Evolutionary conservation across 1,284 basidiomycete species (phyloP).

Genomic region (Kwoniella shivajii): DNA sequence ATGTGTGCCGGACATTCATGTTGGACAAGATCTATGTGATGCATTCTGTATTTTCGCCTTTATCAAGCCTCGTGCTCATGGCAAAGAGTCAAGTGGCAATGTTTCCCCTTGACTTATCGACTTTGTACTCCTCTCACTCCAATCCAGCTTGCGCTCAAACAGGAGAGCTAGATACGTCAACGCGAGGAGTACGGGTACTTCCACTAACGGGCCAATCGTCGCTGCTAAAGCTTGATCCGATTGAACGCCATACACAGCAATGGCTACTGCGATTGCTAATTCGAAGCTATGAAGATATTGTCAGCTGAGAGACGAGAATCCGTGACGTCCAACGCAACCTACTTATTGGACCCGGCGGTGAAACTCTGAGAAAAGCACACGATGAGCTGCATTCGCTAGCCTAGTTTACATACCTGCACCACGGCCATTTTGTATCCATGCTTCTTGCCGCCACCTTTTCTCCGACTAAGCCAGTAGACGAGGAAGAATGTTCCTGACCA

Average conservation of each 20-base stretch:
- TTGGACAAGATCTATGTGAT: too few relatives aligned
- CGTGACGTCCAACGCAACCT: slow-evolving; percentile 36
- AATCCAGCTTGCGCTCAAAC: slow-evolving; percentile 58
- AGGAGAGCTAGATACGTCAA: slow-evolving; percentile 72
- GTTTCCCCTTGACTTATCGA: too few relatives aligned
- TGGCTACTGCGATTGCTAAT: slow-evolving; percentile 79
- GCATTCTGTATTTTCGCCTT: too few relatives aligned
- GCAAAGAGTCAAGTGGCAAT: too few relatives aligned
- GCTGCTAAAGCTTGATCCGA: slow-evolving; percentile 76
- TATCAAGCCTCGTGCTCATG: too few relatives aligned
- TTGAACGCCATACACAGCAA: slow-evolving; percentile 73
- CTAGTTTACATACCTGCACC: slow-evolving; percentile 57
- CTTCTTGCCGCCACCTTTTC: slow-evolving; percentile 18
- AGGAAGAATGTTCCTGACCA: slow-evolving; percentile 67
- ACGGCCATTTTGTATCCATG: slow-evolving; percentile 68
- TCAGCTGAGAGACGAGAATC: slow-evolving; percentile 1
- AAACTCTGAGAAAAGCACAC: slow-evolving; percentile 32
- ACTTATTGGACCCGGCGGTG: slow-evolving; percentile 59
- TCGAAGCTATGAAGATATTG: slow-evolving; percentile 56
- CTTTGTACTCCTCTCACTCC: too few relatives aligned
- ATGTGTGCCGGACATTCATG: too few relatives aligned
- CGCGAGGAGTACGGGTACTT: slow-evolving; percentile 72
- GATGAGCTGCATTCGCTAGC: not conserved
- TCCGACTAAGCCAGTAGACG: slow-evolving; percentile 59
- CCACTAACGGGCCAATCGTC: slow-evolving; percentile 71